Conservation (phyloP, 139 green algal species). For the Choricystis sp. region DNA sequence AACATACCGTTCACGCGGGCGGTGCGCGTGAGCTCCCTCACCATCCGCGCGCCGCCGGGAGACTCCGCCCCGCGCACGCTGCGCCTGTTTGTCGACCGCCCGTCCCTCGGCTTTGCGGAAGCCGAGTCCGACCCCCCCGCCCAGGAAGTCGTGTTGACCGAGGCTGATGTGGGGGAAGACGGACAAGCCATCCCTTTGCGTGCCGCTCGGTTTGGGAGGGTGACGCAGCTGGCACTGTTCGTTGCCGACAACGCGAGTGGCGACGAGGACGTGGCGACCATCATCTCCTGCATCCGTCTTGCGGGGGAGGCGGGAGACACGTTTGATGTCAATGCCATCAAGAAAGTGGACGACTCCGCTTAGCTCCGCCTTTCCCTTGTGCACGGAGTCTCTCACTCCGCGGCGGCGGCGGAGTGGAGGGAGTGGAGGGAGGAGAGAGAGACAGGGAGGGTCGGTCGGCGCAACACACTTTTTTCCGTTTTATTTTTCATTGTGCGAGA, state of each 20-base stretch:
- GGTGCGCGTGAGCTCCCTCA: constrained; percentile 47
- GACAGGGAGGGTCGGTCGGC: background rate
- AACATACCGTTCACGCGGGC: constrained; percentile 62
- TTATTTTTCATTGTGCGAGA: too few species aligned
- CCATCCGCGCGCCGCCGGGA: background rate
- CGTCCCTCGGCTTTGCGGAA: constrained; percentile 26
- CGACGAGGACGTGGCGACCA: constrained; percentile 43
- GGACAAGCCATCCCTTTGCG: background rate
- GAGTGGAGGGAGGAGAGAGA: background rate
- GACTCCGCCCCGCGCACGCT: constrained; percentile 9
- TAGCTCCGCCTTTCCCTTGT: too few species aligned
- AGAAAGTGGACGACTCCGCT: constrained; percentile 12
- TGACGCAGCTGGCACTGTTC: background rate
- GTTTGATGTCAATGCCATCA: constrained; percentile 57
- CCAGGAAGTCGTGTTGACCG: constrained; percentile 44
- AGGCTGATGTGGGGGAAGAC: constrained; percentile 20
- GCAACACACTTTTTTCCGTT: background rate
- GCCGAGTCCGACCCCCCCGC: constrained; percentile 20
- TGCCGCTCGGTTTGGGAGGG: background rate
- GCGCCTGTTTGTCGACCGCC: constrained; percentile 52
- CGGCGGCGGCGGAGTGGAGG: background rate
- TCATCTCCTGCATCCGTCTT: constrained; percentile 43
- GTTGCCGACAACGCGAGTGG: background rate
- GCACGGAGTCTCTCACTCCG: too few species aligned
- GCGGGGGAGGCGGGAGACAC: constrained; percentile 31